Conservation (phyloP, 2,329 filamentous ascomycete species). For the Fusarium virguliforme region DNA sequence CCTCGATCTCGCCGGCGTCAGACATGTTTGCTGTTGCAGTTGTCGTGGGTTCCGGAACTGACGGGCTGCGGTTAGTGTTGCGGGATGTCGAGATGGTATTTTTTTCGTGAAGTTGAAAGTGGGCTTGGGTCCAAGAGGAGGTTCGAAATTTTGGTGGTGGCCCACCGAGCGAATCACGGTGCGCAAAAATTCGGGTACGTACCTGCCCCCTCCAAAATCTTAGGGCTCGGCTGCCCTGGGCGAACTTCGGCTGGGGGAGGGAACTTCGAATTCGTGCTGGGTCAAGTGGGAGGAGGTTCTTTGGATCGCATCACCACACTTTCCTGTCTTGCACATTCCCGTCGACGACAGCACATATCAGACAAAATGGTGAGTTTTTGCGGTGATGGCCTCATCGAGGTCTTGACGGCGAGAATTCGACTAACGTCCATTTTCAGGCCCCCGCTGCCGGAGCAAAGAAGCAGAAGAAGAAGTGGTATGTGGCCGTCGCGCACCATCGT, state of each 20-base stretch:
- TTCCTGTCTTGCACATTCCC: slow-evolving; percentile 56
- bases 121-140: slow-evolving; percentile 51
- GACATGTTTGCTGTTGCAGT: slow-evolving; percentile 80
- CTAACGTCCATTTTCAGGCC: slow-evolving; percentile 55
- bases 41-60: slow-evolving; percentile 58
- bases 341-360: slow-evolving; percentile 61
- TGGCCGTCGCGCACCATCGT: slow-evolving; percentile 38
- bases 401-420: slow-evolving; percentile 34
- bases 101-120: slow-evolving; percentile 52
- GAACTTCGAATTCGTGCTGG: slow-evolving; percentile 28
- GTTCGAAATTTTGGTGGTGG: slow-evolving; percentile 59
- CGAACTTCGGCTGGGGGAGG: slow-evolving; percentile 49
- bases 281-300: slow-evolving; percentile 52
- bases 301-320: slow-evolving; percentile 49
- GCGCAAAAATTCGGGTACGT: slow-evolving; percentile 49
- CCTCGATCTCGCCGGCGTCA: slow-evolving; percentile 95
- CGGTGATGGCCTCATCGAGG: slow-evolving; percentile 26
- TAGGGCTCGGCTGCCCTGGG: slow-evolving; percentile 63
- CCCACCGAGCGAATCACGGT: slow-evolving; percentile 57
- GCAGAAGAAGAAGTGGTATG: slow-evolving; percentile 68
- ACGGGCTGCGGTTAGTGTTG: slow-evolving; percentile 59
- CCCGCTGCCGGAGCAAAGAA: slow-evolving; percentile 66
- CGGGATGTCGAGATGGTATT: slow-evolving; percentile 58
- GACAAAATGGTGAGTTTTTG: slow-evolving; percentile 62
- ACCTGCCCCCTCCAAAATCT: slow-evolving; percentile 52